Evolutionary conservation across 352 stramenopile genomes (phyloP), one percentile per base, ranked within the genome.

Genomic region (Phytophthora pinifolia): DNA sequence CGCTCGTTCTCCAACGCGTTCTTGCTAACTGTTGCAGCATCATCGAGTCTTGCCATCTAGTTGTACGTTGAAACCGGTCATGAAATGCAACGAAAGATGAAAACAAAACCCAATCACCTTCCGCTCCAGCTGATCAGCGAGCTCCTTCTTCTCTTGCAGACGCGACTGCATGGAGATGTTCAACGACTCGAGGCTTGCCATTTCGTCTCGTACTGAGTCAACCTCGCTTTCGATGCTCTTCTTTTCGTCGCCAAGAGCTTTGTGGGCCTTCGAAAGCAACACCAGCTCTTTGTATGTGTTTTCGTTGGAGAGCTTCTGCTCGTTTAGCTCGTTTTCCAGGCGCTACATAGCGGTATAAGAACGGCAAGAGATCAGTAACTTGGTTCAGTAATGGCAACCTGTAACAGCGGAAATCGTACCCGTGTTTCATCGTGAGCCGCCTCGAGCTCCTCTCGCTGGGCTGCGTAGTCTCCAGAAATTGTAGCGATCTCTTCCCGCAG

Each of bases 201-300:
- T 27, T 20, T 87, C 64, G 46, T 88, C 75, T 8, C 69, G 65
- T 34, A 85, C 56, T 0, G 54, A 48, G 17, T 88, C 76, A 10
- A 82, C 56, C 18, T 86, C 72, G 29, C 64, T 69, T 36, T 75
- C 62, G 15, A 79, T 43, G n/a, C 41, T 67, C 18, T 75, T 56
- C 15, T 87, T 88, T 49, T 94, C 79, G 9, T 88, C 78, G 10
- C 55, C 62, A 33, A 88, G 49, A 18, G 67, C 69, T 62, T 92
- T 89, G 59, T 94, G 79, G 2, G 79, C 83, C 47, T 94, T 94
- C 6, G 81, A 80, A 6, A 94, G 49, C 41, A 94, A 38, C 4
- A 94, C 79, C 1, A 94, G 65, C 52, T 94, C 79, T 43, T 88
- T 90, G 62, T 88, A 94, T 17, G 78, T 85, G 34, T 65, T 78